Evolutionary conservation across 2,329 filamentous ascomycete genomes (phyloP).

Genomic region (Monosporascus sp.): DNA sequence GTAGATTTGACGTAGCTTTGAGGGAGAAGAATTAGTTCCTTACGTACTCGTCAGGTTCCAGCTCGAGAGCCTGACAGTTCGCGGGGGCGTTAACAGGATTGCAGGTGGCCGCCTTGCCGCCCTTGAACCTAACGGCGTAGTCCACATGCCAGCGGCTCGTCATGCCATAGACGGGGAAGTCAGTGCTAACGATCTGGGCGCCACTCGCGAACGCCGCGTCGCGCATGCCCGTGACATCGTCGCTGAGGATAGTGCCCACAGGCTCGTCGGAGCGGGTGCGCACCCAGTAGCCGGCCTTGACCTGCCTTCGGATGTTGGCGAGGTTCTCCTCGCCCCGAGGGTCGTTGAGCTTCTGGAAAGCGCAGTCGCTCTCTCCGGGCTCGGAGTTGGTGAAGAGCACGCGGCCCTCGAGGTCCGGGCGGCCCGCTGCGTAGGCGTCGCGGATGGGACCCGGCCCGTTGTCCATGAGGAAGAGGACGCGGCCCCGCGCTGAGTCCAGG

Average conservation of each 20-base stretch:
- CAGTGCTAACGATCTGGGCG: conserved; percentile 44
- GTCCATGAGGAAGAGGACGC: conserved; percentile 46
- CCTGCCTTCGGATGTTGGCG: conserved; percentile 36
- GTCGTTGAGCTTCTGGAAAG: conserved; percentile 45
- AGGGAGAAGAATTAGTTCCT: not conserved
- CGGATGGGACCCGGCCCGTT: conserved; percentile 37
- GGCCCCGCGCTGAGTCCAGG: conserved; percentile 36
- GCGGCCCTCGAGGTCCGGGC: conserved; percentile 33
- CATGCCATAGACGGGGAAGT: conserved; percentile 42
- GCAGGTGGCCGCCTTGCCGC: conserved; percentile 22
- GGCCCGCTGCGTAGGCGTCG: conserved; percentile 30
- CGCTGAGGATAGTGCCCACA: conserved; percentile 34
- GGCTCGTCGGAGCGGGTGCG: conserved; percentile 42
- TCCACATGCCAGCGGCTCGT: conserved; percentile 40
- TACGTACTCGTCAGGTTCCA: conserved; percentile 6
- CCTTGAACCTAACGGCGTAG: conserved; percentile 30
- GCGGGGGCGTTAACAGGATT: conserved; percentile 22
- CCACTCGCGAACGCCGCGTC: conserved; percentile 38
- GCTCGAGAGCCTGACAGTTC: not conserved
- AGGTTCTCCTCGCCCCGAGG: conserved; percentile 28
- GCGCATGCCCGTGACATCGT: conserved; percentile 33
- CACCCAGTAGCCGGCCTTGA: conserved; percentile 42
- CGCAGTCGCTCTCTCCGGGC: conserved; percentile 38
- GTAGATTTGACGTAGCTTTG: no score
- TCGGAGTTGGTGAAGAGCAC: conserved; percentile 43